Base-by-base conservation (phyloP, 2,329 filamentous ascomycete genomes). In the Diaporthe velutina region DNA sequence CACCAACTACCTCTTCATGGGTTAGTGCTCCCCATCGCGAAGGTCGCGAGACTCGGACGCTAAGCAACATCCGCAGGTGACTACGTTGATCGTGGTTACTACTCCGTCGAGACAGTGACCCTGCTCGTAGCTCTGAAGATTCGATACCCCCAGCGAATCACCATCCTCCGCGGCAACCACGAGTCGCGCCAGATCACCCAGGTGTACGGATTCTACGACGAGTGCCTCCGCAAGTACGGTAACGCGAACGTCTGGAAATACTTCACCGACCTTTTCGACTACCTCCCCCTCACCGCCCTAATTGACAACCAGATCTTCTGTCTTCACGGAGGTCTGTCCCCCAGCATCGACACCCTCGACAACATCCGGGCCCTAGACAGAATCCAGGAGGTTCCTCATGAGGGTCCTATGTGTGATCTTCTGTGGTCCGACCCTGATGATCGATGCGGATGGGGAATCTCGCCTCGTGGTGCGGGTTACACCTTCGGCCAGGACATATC, bases 231-330 rank as follows among this genome's bases (percentile, higher is more conserved):
- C 83, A 99, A 99, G 88, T 99, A 99, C 84, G 97, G 97, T 84
- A 98, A 98, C 82, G 96, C 97, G 77, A 98, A 98, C 80, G 97
- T 99, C 77, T 99, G 97, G 97, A 98, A 98, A 88, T 98, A 95
- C 84, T 99, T 98, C 84, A 98, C 96, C 82, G 96, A 99, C 85
- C 93, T 99, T 72, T 99, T 99, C 87, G 97, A 99, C 87, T 99
- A 97, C 87, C 94, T 99, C 52, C 96, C 97, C 78, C 91, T 99
- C 79, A 98, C 96, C 78, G 97, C 97, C 79, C 92, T 99, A 81
- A 98, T 99, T 85, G 96, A 99, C 86, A 98, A 98, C 87, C 96
- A 98, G 88, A 98, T 99, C 83, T 98, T 99, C 87, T 99, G 97
- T 86, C 93, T 99, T 75, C 97, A 99, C 88, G 97, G 97, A 80